Evolutionary conservation across 73 alveolate genomes (phyloP), one percentile per base, ranked within the genome.

Genomic region (Paraurostyla sp.): DNA sequence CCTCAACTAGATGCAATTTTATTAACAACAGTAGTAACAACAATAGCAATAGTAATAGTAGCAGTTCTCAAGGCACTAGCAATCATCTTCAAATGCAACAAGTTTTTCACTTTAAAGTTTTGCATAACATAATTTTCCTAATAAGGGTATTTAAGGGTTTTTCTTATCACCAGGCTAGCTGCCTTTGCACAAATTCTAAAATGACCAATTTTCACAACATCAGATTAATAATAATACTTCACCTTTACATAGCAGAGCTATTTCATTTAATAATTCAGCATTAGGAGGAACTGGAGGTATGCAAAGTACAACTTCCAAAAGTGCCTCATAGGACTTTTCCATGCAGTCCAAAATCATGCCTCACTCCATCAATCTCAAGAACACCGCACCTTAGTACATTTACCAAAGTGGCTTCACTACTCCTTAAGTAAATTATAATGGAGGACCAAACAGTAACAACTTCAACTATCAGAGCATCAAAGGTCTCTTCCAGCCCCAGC

Each of bases 191-290:
- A 65, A 65, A 23, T 2, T 60, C n/a, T 60, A 60, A 65, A 32
- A 22, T 6, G 82, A 65, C 20, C 41, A 36, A 22, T 13, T 22
- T 16, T 65, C 82, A 15, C 46, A 65, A 23, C 35, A 65, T 23
- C 18, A 2, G 11, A 22, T 35, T 20, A 65, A 18, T 52, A 52
- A 65, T 30, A 65, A 22, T 35, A 65, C 32, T 40, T 65, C 82
- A 11, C 82, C 82, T 16, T 40, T 65, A 32, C 82, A 65, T 38
- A 65, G 82, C 58, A 65, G 82, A 65, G 82, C 82, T 22, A 65
- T 65, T 11, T 65, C 82, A 65, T 65, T 65, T 22, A 65, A 65
- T 22, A 65, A 65, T 65, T 65, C 82, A 36, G 82, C 82, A 15
- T 65, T 36, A 38, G 82, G 82, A 0, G 82, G 60, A 7, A 9